phyloP scores from a whole-genome alignment of 805 yeast genomes.

The Kazachstania martiniae region DNA sequence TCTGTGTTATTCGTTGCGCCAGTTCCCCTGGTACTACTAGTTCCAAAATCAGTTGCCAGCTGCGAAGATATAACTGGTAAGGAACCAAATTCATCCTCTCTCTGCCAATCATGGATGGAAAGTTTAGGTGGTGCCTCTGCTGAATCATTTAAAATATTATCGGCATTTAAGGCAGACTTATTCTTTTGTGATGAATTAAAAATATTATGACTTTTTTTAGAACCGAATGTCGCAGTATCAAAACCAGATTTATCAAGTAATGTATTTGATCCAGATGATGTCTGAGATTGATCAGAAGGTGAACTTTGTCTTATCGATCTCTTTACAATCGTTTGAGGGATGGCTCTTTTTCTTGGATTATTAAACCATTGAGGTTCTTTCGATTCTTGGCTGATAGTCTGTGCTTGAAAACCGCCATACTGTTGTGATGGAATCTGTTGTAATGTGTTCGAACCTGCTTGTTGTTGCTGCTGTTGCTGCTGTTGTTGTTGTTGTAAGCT shows the following conservation, averaged over 20 bases:
- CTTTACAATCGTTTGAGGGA: slow-evolving; percentile 39
- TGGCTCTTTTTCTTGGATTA: slow-evolving; percentile 34
- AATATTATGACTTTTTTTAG: slow-evolving; percentile 18
- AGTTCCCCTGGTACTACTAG: background rate
- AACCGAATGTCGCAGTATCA: slow-evolving; percentile 31
- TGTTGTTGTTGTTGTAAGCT: slow-evolving; percentile 2
- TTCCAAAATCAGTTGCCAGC: background rate
- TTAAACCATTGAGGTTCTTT: slow-evolving; percentile 30
- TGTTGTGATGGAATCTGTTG: slow-evolving; percentile 1
- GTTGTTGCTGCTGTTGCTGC: slow-evolving; percentile 1
- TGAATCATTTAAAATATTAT: slow-evolving; percentile 21
- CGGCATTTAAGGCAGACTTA: slow-evolving; percentile 3
- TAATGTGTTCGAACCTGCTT: background rate
- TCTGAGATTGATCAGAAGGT: slow-evolving; percentile 1
- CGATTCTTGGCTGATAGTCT: slow-evolving; percentile 2
- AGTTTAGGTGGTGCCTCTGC: slow-evolving; percentile 34
- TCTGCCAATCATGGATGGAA: slow-evolving; percentile 32
- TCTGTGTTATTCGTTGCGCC: background rate
- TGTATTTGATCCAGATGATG: background rate
- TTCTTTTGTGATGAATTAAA: slow-evolving; percentile 1
- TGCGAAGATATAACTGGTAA: slow-evolving; percentile 3
- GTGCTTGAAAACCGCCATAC: background rate
- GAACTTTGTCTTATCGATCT: slow-evolving; percentile 21
- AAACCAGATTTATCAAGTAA: slow-evolving; percentile 23
- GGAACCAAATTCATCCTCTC: slow-evolving; percentile 27